These are phyloP conservation scores for Calonectria pseudoturangicola DNA, from an alignment of 2,329 filamentous ascomycete species.

Conservation along the genomic window DNA sequence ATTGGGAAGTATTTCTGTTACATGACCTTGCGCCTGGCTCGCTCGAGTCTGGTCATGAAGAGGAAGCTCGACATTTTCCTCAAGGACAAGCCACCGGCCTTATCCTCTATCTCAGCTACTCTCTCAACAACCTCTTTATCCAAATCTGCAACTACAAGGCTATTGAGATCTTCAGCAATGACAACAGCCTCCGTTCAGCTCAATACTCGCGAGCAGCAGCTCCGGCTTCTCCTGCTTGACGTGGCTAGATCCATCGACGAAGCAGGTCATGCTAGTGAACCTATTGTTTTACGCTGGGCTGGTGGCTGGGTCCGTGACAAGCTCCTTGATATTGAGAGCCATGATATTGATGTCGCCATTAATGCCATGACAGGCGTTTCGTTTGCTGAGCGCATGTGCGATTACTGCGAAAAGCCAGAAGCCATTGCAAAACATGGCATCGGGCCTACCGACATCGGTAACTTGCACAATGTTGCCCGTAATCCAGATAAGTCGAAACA, in stretches of 20 bases:
- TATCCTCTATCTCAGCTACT: background rate
- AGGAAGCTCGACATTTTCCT: slow-evolving; percentile 58
- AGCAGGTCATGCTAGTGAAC: slow-evolving; percentile 68
- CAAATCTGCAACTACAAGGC: slow-evolving; percentile 13
- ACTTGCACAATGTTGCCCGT: slow-evolving; percentile 89
- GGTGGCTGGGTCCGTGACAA: slow-evolving; percentile 94
- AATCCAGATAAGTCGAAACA: slow-evolving; percentile 99
- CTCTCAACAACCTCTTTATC: slow-evolving; percentile 19
- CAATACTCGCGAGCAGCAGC: slow-evolving; percentile 80
- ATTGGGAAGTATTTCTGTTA: background rate
- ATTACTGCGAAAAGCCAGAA: slow-evolving; percentile 78
- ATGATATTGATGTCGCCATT: slow-evolving; percentile 91
- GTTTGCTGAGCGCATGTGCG: slow-evolving; percentile 81
- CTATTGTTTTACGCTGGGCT: slow-evolving; percentile 83
- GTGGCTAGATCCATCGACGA: slow-evolving; percentile 80
- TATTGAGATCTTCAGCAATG: slow-evolving; percentile 43
- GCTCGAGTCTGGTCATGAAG: slow-evolving; percentile 57
- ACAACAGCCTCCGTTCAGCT: slow-evolving; percentile 68
- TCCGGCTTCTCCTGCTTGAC: slow-evolving; percentile 87
- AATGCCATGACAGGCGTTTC: slow-evolving; percentile 88
- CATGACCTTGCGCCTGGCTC: slow-evolving; percentile 52
- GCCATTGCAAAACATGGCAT: slow-evolving; percentile 78
- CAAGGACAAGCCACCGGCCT: slow-evolving; percentile 42
- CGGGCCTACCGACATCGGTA: slow-evolving; percentile 77
- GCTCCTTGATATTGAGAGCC: slow-evolving; percentile 81